Evolutionary conservation across 805 yeast genomes (phyloP).

Genomic region (Cyberlindnera galapagoensis): DNA sequence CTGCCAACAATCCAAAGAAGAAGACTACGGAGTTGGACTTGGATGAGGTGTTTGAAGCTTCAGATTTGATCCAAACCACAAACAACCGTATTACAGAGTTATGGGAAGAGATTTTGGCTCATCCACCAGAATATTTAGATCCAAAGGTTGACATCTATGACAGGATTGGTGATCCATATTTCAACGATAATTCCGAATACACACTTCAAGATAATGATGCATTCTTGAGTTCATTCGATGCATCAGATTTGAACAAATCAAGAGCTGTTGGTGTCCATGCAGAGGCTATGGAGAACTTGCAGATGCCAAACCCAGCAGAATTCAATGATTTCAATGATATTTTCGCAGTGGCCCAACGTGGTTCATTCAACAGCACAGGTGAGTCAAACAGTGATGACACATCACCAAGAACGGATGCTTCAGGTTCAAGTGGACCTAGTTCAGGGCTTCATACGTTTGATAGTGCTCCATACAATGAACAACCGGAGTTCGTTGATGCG

Average conservation of each 20-base stretch:
- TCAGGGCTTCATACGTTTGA: too few species aligned
- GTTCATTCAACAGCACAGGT: not conserved
- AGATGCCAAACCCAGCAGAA: too few species aligned
- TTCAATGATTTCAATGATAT: too few species aligned
- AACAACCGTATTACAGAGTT: constrained; percentile 5
- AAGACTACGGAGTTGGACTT: constrained; percentile 3
- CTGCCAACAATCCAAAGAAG: constrained; percentile 1
- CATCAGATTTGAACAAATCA: constrained; percentile 1
- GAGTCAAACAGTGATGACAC: constrained; percentile 13
- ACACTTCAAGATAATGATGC: constrained; percentile 11
- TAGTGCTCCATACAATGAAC: constrained; percentile 1
- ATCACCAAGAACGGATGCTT: constrained; percentile 16
- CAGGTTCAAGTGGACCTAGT: constrained; percentile 1
- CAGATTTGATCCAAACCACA: constrained; percentile 1
- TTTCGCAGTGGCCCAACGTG: not conserved
- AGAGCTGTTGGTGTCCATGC: too few species aligned
- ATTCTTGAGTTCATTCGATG: not conserved
- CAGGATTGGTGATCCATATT: constrained; percentile 21
- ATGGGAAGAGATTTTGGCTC: constrained; percentile 23
- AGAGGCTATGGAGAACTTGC: too few species aligned
- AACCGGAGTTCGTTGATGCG: not conserved
- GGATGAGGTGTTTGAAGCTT: not conserved
- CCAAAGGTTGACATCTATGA: constrained; percentile 19
- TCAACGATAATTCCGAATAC: constrained; percentile 4
- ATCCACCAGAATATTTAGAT: constrained; percentile 22